phyloP scores from a whole-genome alignment of 2,329 filamentous ascomycete species.

The Aplosporella prunicola region DNA sequence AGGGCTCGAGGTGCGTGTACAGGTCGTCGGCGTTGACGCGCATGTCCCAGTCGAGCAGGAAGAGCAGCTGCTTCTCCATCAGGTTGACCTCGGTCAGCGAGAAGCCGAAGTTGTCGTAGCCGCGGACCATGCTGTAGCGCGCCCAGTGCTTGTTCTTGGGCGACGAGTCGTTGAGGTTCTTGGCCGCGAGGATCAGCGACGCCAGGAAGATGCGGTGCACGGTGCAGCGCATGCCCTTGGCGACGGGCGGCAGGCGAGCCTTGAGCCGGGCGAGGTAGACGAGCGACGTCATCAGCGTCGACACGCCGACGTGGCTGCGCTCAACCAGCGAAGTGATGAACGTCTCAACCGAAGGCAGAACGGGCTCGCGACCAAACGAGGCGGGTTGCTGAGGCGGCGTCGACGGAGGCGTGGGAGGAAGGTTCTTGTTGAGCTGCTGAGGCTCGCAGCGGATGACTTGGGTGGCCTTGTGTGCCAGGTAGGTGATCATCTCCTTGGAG shows the following conservation, averaged over 20 bases:
- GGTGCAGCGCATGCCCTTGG: slow-evolving; percentile 92
- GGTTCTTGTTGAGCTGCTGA: slow-evolving; percentile 34
- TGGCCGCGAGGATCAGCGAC: slow-evolving; percentile 74
- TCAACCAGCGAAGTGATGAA: slow-evolving; percentile 90
- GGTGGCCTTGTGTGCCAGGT: slow-evolving; percentile 63
- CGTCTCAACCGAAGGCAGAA: slow-evolving; percentile 68
- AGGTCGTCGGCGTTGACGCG: slow-evolving; percentile 78
- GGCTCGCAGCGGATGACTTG: slow-evolving; percentile 72
- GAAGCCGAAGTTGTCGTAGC: slow-evolving; percentile 75
- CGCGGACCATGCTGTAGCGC: slow-evolving; percentile 71
- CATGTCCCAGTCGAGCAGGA: slow-evolving; percentile 89
- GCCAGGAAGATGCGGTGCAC: slow-evolving; percentile 96
- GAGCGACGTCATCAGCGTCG: slow-evolving; percentile 91
- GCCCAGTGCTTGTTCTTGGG: slow-evolving; percentile 99
- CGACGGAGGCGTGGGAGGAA: slow-evolving; percentile 50
- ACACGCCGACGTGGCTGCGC: slow-evolving; percentile 91
- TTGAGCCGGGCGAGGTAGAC: slow-evolving; percentile 85
- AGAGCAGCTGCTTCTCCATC: slow-evolving; percentile 98
- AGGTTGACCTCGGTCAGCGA: slow-evolving; percentile 92
- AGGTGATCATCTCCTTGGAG: slow-evolving; percentile 64
- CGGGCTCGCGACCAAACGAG: slow-evolving; percentile 39
- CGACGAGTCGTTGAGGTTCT: slow-evolving; percentile 97
- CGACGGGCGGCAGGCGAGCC: slow-evolving; percentile 78
- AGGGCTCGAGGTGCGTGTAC: slow-evolving; percentile 75
- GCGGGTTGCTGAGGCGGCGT: slow-evolving; percentile 45